These are phyloP conservation scores for Cymodocea nodosa DNA, from an alignment of 116 monocot genomes.

Conservation along the genomic window DNA sequence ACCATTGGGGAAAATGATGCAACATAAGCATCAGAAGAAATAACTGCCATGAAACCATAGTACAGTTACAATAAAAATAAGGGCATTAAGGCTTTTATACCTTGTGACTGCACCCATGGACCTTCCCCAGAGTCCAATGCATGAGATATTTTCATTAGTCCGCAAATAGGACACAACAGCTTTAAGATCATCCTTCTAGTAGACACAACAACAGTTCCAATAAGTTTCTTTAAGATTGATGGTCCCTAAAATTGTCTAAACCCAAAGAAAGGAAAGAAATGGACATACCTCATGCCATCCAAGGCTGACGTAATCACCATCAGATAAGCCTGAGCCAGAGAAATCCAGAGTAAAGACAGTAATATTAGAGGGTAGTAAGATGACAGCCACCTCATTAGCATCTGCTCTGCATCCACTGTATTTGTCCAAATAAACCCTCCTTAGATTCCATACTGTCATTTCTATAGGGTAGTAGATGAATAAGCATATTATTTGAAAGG, in stretches of 20 bases:
- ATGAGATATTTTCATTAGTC: constrained; percentile 68
- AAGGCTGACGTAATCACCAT: constrained; percentile 97
- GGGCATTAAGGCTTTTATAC: constrained; percentile 16
- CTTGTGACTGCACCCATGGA: constrained; percentile 99
- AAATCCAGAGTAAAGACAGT: constrained; percentile 97
- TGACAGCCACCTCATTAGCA: constrained; percentile 93
- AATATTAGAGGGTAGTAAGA: constrained; percentile 97
- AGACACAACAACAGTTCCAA: not conserved
- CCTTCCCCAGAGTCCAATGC: constrained; percentile 93
- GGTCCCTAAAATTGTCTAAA: not conserved
- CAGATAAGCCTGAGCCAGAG: constrained; percentile 94
- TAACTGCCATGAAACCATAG: too few species aligned
- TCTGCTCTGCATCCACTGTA: constrained; percentile 97
- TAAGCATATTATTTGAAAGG: too few species aligned
- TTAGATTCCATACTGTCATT: not conserved
- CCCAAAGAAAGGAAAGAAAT: not conserved
- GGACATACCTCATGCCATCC: constrained; percentile 94
- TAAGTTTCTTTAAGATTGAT: not conserved
- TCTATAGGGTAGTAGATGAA: not conserved
- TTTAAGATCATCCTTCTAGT: constrained; percentile 93
- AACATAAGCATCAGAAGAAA: not conserved
- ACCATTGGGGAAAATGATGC: not conserved
- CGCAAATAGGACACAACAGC: constrained; percentile 64
- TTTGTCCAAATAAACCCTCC: constrained; percentile 7
- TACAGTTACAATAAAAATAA: not conserved